These are phyloP conservation scores for Myrmaecium sp. DNA, from an alignment of 2,329 filamentous ascomycete genomes.

Conservation along the genomic window DNA sequence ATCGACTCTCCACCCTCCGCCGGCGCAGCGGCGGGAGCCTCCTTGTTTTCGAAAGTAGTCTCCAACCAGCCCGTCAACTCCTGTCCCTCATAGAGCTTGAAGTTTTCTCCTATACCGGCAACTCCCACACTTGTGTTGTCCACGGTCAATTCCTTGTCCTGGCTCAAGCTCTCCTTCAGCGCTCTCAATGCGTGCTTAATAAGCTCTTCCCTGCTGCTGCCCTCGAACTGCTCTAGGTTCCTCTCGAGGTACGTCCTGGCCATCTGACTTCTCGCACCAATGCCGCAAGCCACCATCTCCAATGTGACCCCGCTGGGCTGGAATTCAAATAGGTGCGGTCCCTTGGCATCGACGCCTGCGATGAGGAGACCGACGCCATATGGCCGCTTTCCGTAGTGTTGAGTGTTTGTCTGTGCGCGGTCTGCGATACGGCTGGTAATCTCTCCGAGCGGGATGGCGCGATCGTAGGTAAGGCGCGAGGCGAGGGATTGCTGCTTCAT, in stretches of 20 bases:
- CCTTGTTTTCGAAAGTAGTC: conserved; percentile 36
- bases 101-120: conserved; percentile 61
- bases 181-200: conserved; percentile 80
- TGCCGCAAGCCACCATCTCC: conserved; percentile 92
- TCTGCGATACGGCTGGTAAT: conserved; percentile 87
- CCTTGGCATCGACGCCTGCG: conserved; percentile 82
- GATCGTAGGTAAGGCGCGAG: conserved; percentile 89
- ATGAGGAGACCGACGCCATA: conserved; percentile 91
- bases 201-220: conserved; percentile 64
- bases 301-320: conserved; percentile 91
- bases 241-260: conserved; percentile 91
- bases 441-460: conserved; percentile 74
- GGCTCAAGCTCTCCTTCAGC: conserved; percentile 84
- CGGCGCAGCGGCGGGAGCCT: conserved; percentile 16
- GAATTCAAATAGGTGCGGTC: conserved; percentile 96
- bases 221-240: conserved; percentile 69
- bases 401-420: conserved; percentile 94
- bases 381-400: conserved; percentile 89
- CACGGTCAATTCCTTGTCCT: conserved; percentile 94
- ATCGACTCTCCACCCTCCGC: conserved; percentile 30
- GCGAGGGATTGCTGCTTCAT: conserved; percentile 99
- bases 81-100: conserved; percentile 80
- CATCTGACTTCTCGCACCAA: conserved; percentile 93
- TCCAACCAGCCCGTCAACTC: conserved; percentile 79
- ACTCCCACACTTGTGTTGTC: conserved; percentile 92